These are phyloP conservation scores for Calycina marina DNA, from an alignment of 2,329 filamentous ascomycete genomes.

Conservation along the genomic window DNA sequence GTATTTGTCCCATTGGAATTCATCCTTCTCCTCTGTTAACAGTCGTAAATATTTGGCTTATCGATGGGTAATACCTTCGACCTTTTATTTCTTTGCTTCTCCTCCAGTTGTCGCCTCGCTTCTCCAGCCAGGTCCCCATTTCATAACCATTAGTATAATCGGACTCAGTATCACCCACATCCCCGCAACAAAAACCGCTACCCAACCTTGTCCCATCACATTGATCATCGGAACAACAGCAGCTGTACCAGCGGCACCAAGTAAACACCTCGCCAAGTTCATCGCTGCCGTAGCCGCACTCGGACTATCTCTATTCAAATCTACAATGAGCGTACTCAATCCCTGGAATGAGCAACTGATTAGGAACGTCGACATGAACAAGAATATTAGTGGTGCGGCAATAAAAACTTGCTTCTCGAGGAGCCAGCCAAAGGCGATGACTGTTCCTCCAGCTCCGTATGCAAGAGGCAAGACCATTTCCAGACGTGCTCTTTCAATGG, in stretches of 20 bases:
- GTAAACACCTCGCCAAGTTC: slow-evolving; percentile 19
- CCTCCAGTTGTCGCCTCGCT: neutral
- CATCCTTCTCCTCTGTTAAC: no score
- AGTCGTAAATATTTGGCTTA: no score
- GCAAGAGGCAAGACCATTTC: slow-evolving; percentile 37
- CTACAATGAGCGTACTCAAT: slow-evolving; percentile 10
- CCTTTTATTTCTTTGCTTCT: no score
- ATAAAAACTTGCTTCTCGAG: neutral
- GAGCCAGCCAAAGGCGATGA: slow-evolving; percentile 10
- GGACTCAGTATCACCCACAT: slow-evolving; percentile 20
- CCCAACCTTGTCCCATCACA: slow-evolving; percentile 6
- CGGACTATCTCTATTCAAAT: slow-evolving; percentile 17
- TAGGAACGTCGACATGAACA: neutral
- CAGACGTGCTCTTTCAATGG: slow-evolving; percentile 27
- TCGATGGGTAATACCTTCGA: no score
- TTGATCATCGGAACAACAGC: slow-evolving; percentile 11
- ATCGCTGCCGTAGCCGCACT: slow-evolving; percentile 20
- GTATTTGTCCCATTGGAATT: no score
- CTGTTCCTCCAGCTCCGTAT: slow-evolving; percentile 21
- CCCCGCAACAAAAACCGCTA: slow-evolving; percentile 2
- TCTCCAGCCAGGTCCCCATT: slow-evolving; percentile 1
- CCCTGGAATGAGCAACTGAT: neutral
- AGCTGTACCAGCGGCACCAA: slow-evolving; percentile 18
- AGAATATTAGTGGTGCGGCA: neutral
- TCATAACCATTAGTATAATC: neutral